A percentile compares a stretch with the other conserved stretches of the same genome.
phyloP scores from a whole-genome alignment of 2,329 filamentous ascomycete species.

The Aspergillus sp. region DNA sequence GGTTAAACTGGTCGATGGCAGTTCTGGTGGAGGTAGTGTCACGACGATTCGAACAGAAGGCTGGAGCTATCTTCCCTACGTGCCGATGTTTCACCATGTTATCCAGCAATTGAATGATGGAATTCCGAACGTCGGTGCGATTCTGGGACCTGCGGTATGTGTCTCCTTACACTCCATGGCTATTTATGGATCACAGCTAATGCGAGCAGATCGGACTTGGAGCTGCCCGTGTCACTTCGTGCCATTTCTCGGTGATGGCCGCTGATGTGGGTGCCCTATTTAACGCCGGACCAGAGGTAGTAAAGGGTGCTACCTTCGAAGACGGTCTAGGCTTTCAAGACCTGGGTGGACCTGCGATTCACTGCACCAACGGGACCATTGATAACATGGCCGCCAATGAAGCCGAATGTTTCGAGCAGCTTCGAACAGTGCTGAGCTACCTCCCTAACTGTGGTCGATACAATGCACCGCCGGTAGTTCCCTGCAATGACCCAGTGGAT shows the following conservation, averaged over 20 bases:
- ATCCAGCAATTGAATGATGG: conserved; percentile 61
- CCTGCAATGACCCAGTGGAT: conserved; percentile 50
- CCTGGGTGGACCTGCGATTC: conserved; percentile 60
- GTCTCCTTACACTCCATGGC: neutral
- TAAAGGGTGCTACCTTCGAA: conserved; percentile 64
- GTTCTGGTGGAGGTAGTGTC: conserved; percentile 62
- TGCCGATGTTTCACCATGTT: conserved; percentile 55
- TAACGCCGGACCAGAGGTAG: conserved; percentile 64
- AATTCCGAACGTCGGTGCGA: conserved; percentile 64
- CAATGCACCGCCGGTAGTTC: conserved; percentile 53
- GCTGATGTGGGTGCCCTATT: conserved; percentile 62
- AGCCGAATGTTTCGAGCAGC: conserved; percentile 61
- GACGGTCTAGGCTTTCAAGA: conserved; percentile 60
- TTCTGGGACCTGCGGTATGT: conserved; percentile 58
- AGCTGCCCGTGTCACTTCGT: conserved; percentile 60
- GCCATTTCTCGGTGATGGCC: conserved; percentile 67
- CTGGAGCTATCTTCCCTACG: conserved; percentile 61
- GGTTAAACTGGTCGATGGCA: conserved; percentile 65
- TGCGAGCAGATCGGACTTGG: conserved; percentile 56
- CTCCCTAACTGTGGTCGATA: conserved; percentile 57
- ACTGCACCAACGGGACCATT: conserved; percentile 66
- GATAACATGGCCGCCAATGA: conserved; percentile 64
- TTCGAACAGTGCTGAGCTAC: conserved; percentile 57
- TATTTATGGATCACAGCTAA: neutral
- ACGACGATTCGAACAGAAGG: conserved; percentile 58